Percentiles rank a stretch among this genome's conserved stretches.
These are phyloP conservation scores for Fistulinella prunicolor DNA, from an alignment of 768 basidiomycete species.

Conservation along the genomic window DNA sequence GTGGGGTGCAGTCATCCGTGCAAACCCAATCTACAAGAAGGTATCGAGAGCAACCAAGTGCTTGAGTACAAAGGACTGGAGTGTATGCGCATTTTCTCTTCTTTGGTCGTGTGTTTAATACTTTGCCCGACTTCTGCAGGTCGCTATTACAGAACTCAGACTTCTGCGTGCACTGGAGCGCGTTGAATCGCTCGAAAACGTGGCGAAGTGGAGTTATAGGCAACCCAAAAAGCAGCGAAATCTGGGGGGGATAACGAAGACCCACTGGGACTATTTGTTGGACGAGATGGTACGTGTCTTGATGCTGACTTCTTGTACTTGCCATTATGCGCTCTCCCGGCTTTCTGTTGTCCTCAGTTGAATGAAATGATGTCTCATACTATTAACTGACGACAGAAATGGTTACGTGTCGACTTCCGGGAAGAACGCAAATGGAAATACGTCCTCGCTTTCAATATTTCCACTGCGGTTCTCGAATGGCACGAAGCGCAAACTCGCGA, in stretches of 20 bases:
- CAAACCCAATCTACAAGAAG: slow-evolving; percentile 74
- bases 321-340: not conserved
- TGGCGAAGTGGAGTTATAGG: slow-evolving; percentile 84
- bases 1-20: slow-evolving; percentile 72
- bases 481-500: slow-evolving; percentile 66
- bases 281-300: slow-evolving; percentile 83
- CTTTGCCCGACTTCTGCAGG: slow-evolving; percentile 46
- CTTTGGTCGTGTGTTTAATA: not conserved
- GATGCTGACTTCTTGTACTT: slow-evolving; percentile 1
- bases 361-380: slow-evolving; percentile 9
- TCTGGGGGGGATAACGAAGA: slow-evolving; percentile 69
- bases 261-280: slow-evolving; percentile 93
- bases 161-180: slow-evolving; percentile 78
- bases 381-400: slow-evolving; percentile 56
- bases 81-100: slow-evolving; percentile 46
- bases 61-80: slow-evolving; percentile 78
- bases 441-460: slow-evolving; percentile 77
- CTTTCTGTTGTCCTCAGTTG: not conserved
- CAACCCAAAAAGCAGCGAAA: slow-evolving; percentile 94
- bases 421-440: slow-evolving; percentile 95
- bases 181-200: slow-evolving; percentile 78
- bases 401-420: slow-evolving; percentile 94
- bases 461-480: slow-evolving; percentile 84
- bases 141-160: slow-evolving; percentile 76
- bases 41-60: slow-evolving; percentile 73